Evolutionary conservation across 148 eudicot genomes (phyloP), one percentile per base, ranked within the genome.

Genomic region (Camellia japonica): DNA sequence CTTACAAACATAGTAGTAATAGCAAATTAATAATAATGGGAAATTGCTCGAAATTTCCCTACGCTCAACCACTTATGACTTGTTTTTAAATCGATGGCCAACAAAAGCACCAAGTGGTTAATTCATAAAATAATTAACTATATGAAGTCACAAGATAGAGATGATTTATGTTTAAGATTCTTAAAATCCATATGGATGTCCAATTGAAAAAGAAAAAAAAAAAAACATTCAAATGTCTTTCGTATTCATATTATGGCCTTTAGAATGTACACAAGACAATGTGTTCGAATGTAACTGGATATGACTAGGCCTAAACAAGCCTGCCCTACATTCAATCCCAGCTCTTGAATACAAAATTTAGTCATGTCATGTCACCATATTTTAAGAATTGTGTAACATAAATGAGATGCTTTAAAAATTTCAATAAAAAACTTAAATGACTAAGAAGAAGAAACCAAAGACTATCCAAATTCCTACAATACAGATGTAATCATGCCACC

Each of bases 81-180:
- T 44, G 59, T 47, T 65, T 30, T 77, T 23, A 77, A 64, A 64
- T 47, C 46, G 12, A 59, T 62, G 68, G 23, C 42, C 55, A 44
- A 20, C 18, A 62, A 60, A 20, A 23, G 30, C 0, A 38, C 60
- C 43, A 41, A 14, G 12, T 54, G 55, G 46, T 3, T 38, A 30
- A 11, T 49, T 19, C 19, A 71, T 49, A 54, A 46, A 58, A 41
- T n/a, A 74, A 20, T 38, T 58, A 74, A 58, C 6, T 49, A 7
- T 72, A 56, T 58, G 41, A 74, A 74, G 65, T 10, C 14, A 73
- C 23, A 73, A 54, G 46, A 56, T 73, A 49, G 75, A 23, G 30
- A 55, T 55, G 61, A 30, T 30, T 23, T 1, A 13, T 58, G 16
- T 58, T 6, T 43, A 58, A 73, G 63, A 68, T 54, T 58, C 5